Evolutionary conservation across 345 rosid species (phyloP).

Genomic region (Corchorus capsularis): DNA sequence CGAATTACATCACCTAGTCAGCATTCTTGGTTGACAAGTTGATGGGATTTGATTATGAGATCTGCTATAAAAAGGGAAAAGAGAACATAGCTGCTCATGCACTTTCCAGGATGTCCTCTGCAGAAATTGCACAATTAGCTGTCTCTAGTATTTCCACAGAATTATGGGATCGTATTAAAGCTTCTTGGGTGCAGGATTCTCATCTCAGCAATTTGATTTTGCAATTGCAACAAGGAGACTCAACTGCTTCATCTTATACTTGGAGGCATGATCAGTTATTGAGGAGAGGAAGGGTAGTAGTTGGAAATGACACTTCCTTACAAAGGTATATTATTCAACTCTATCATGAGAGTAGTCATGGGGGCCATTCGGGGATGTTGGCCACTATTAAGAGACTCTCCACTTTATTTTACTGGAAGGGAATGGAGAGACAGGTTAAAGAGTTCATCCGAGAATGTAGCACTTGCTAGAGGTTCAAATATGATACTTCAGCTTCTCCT

Average conservation of each 20-base stretch:
- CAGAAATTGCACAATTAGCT: neutral
- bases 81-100: neutral
- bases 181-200: neutral
- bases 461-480: neutral
- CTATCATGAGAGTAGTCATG: neutral
- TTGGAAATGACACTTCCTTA: neutral
- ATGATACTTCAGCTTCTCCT: neutral
- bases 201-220: too few relatives aligned
- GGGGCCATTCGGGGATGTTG: neutral
- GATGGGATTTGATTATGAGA: neutral
- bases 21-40: neutral
- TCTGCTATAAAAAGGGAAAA: neutral
- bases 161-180: neutral
- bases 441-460: neutral
- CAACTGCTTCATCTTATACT: neutral
- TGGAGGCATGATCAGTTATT: neutral
- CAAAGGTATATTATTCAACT: rapidly evolving
- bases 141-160: neutral
- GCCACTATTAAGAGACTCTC: neutral
- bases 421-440: neutral
- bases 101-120: neutral
- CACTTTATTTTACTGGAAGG: neutral
- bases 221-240: neutral
- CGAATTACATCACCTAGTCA: neutral
- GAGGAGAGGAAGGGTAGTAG: neutral